Evolutionary conservation across 805 yeast genomes (phyloP).

Genomic region (Danielia reshetovae): DNA sequence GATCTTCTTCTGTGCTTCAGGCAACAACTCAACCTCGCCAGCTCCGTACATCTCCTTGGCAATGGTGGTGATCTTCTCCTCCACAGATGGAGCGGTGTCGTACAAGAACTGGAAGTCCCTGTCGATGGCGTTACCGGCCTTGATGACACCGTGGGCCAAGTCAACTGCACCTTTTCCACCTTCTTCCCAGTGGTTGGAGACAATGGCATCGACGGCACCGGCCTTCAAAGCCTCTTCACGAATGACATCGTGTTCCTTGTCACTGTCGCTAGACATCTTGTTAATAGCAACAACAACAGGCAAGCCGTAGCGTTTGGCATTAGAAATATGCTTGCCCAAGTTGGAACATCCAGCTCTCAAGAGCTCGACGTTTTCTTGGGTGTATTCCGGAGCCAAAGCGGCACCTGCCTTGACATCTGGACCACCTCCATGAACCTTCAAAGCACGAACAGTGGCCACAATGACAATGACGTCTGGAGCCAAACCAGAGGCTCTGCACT

Average conservation of each 20-base stretch:
- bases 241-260: constrained; percentile 63
- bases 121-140: constrained; percentile 49
- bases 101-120: constrained; percentile 53
- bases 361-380: constrained; percentile 65
- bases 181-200: constrained; percentile 82
- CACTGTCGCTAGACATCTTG: constrained; percentile 71
- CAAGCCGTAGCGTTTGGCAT: constrained; percentile 67
- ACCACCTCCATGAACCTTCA: constrained; percentile 86
- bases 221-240: constrained; percentile 66
- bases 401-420: constrained; percentile 86
- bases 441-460: constrained; percentile 82
- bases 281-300: constrained; percentile 83
- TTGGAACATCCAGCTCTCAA: constrained; percentile 69
- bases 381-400: constrained; percentile 68
- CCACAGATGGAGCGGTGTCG: constrained; percentile 50
- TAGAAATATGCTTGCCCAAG: constrained; percentile 71
- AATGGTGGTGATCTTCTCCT: constrained; percentile 61
- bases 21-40: constrained; percentile 61
- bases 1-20: constrained; percentile 66
- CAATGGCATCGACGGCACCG: constrained; percentile 77
- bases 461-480: constrained; percentile 74
- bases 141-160: constrained; percentile 66
- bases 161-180: constrained; percentile 81
- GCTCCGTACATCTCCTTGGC: constrained; percentile 81
- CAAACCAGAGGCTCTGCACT: constrained; percentile 77